Evolutionary conservation across 306 rosid species (phyloP), one percentile per base, ranked within the genome.

Genomic region (Rosa lucieae): DNA sequence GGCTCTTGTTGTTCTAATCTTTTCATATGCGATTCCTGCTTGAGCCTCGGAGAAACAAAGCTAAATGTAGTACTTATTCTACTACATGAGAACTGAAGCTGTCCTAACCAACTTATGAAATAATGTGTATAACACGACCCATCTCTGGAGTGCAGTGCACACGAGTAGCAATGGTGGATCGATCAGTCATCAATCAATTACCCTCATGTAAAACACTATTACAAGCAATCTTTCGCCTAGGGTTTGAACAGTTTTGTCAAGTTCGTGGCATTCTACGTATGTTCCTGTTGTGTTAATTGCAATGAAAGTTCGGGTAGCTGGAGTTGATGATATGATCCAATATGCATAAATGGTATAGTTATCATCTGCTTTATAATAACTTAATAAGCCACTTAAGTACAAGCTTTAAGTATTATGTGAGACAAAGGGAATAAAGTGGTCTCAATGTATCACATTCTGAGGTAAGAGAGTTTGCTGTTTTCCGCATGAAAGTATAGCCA

Each of bases 341-440:
- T 62, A 29, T 63, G 42, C 58, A 35, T 48, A 35, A 4, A 62
- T 8, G 35, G 42, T 21, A 39, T n/a, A 26, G 3, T 23, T 53
- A 15, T 14, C 4, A 20, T 53, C 68, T 35, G 32, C 39, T 75
- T 21, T 53, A n/a, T 52, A 72, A 12, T 29, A 29, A 29, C 32
- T 29, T 29, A 29, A 29, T 14, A 12, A 35, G 49, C 10, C 11
- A 51, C 56, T 51, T 10, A 15, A 72, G 76, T 72, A 51, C 76
- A 72, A 15, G 46, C 67, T 23, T 72, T 12, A 51, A 72, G 76
- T 72, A 51, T 18, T 23, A 58, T 21, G 14, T 14, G 74, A 35
- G 86, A 78, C 73, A 78, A 1, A 23, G 17, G 75, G 82, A 67
- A 82, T 78, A 78, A 73, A 73, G 78, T 21, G 62, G 62, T 56